Conservation (phyloP, 1,139 yeast species). For the Petasospora rhodanensis region DNA sequence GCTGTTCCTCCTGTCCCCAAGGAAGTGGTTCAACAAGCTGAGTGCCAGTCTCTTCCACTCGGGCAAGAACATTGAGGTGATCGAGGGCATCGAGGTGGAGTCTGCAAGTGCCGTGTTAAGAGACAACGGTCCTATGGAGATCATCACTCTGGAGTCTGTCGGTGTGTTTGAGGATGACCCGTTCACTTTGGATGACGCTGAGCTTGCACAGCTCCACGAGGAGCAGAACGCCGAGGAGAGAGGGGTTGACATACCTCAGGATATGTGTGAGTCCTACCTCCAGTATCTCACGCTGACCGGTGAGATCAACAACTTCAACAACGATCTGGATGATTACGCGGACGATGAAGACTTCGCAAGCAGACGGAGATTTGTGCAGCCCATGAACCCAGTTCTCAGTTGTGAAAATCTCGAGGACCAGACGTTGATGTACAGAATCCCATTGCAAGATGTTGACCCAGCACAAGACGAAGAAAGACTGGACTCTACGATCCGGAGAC, state of each 20-base stretch:
- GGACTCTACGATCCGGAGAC: too few relatives aligned
- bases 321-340: too few relatives aligned
- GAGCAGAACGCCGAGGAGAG: not conserved
- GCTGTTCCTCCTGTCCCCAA: constrained; percentile 1
- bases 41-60: too few relatives aligned
- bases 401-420: not conserved
- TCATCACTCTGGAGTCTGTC: constrained; percentile 2
- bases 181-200: too few relatives aligned
- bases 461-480: too few relatives aligned
- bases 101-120: not conserved
- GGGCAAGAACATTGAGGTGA: not conserved
- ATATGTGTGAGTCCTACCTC: not conserved
- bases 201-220: too few relatives aligned
- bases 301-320: not conserved
- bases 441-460: too few relatives aligned
- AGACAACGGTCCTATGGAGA: constrained; percentile 1
- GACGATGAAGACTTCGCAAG: not conserved
- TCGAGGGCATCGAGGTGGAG: too few relatives aligned
- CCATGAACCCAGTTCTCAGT: too few relatives aligned
- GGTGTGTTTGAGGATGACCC: constrained; percentile 1
- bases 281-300: not conserved
- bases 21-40: constrained; percentile 1
- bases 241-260: too few relatives aligned
- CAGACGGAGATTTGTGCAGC: too few relatives aligned
- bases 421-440: too few relatives aligned